Percentiles rank a stretch among this genome's conserved stretches.
Conservation (phyloP, 2,329 filamentous ascomycete species). For the Fusarium pseudograminearum region DNA sequence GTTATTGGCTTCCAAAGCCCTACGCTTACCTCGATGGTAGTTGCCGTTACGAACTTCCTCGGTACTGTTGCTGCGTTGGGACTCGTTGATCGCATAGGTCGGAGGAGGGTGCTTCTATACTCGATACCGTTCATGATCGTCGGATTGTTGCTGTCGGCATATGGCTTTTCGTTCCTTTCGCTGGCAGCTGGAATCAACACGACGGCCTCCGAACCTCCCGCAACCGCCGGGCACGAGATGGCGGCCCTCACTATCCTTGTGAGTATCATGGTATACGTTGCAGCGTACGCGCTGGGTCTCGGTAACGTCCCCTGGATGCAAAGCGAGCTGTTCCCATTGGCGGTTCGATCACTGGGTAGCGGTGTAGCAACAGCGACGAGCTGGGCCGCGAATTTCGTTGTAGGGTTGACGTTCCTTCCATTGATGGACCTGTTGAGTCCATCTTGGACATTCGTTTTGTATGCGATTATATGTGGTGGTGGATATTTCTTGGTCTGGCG, state of each 20-base stretch:
- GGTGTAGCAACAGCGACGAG: conserved; percentile 82
- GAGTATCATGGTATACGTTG: conserved; percentile 86
- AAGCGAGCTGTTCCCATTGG: conserved; percentile 87
- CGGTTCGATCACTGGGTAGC: conserved; percentile 78
- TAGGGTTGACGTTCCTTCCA: conserved; percentile 88
- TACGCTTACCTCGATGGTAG: conserved; percentile 81
- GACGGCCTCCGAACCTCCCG: conserved; percentile 32
- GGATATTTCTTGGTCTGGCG: conserved; percentile 77
- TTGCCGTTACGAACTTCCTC: conserved; percentile 85
- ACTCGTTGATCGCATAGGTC: conserved; percentile 82
- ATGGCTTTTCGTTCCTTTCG: conserved; percentile 76
- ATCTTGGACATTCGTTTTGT: conserved; percentile 83
- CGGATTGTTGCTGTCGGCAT: conserved; percentile 77
- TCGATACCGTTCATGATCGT: conserved; percentile 87
- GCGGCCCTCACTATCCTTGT: conserved; percentile 72
- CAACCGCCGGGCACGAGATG: conserved; percentile 37
- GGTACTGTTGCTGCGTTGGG: conserved; percentile 81
- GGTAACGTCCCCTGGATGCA: conserved; percentile 98
- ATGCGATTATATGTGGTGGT: conserved; percentile 75
- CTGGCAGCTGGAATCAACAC: conserved; percentile 51
- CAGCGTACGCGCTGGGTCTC: conserved; percentile 85
- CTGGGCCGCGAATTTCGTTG: conserved; percentile 87
- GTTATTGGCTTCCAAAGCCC: conserved; percentile 82
- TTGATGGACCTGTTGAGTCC: conserved; percentile 83
- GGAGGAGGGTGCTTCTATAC: conserved; percentile 81